Conservation (phyloP, 139 green algal species). For the Chlorella vulgaris region DNA sequence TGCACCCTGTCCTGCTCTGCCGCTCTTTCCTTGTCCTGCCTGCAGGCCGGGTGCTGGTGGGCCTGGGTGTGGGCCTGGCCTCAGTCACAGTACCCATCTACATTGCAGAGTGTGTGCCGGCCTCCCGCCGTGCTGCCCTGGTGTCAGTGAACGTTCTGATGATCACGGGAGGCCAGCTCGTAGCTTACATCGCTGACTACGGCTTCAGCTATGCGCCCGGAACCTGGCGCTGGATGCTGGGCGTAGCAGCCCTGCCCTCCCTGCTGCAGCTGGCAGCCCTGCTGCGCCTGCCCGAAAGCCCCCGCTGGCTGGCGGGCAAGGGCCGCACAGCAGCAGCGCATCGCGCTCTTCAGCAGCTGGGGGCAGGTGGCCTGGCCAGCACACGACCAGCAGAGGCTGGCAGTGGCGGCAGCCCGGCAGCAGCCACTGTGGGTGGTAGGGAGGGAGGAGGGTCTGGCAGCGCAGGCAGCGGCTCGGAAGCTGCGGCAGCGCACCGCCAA, state of each 20-base stretch:
- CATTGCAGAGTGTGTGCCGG: constrained; percentile 61
- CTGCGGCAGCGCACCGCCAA: background rate
- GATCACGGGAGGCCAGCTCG: constrained; percentile 58
- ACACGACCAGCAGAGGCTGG: background rate
- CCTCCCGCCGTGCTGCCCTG: constrained; percentile 44
- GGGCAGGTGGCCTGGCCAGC: background rate
- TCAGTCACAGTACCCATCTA: constrained; percentile 68
- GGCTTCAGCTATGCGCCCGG: constrained; percentile 66
- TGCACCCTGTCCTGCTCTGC: too few relatives aligned
- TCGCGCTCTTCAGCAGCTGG: background rate
- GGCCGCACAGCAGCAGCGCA: constrained; percentile 15
- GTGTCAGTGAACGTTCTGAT: constrained; percentile 60
- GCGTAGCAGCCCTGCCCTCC: constrained; percentile 64
- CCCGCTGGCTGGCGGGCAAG: constrained; percentile 50
- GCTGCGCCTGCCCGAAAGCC: constrained; percentile 67
- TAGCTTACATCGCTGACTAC: constrained; percentile 68
- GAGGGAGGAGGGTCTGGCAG: too few relatives aligned
- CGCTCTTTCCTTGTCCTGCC: too few relatives aligned
- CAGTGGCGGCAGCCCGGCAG: background rate
- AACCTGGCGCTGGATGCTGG: constrained; percentile 84
- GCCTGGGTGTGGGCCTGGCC: constrained; percentile 64
- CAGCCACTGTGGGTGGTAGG: too few relatives aligned
- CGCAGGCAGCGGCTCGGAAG: too few relatives aligned
- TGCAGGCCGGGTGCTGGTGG: constrained; percentile 59
- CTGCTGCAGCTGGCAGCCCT: constrained; percentile 57